These are phyloP conservation scores for Priceomyces medius DNA, from an alignment of 805 yeast species.

Conservation along the genomic window DNA sequence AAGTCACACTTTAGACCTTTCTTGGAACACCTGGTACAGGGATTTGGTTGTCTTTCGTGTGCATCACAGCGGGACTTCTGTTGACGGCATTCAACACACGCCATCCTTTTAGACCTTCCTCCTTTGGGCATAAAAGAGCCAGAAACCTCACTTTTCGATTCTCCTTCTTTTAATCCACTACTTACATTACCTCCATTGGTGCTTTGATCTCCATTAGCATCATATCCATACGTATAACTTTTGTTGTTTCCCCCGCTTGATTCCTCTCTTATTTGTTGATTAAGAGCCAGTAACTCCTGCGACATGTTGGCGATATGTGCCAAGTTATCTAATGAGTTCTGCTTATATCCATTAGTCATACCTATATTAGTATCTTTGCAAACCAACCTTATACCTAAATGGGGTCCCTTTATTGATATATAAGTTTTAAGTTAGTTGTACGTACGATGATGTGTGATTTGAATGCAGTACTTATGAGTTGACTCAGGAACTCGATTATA, in stretches of 20 bases:
- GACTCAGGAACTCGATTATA: no score
- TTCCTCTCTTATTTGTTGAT: slow-evolving; percentile 20
- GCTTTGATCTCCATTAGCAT: neutral
- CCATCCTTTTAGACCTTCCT: slow-evolving; percentile 55
- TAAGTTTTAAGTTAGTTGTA: no score
- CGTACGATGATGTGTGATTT: no score
- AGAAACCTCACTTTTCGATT: neutral
- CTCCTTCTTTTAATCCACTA: neutral
- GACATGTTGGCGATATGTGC: slow-evolving; percentile 47
- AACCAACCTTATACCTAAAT: no score
- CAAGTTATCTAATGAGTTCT: slow-evolving; percentile 36
- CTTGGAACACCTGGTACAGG: slow-evolving; percentile 80
- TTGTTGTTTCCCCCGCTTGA: slow-evolving; percentile 1
- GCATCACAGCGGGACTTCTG: slow-evolving; percentile 94
- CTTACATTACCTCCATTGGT: neutral
- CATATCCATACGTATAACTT: neutral
- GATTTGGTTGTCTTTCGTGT: slow-evolving; percentile 64
- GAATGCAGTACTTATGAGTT: no score
- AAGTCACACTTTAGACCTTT: slow-evolving; percentile 69
- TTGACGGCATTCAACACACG: slow-evolving; percentile 95
- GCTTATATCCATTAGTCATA: slow-evolving; percentile 18
- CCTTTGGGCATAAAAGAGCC: slow-evolving; percentile 11
- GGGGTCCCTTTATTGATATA: no score
- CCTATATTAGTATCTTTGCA: no score
- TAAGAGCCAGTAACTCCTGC: slow-evolving; percentile 35